Base-by-base conservation (phyloP, 352 stramenopile species). In the Bremia lactucae region DNA sequence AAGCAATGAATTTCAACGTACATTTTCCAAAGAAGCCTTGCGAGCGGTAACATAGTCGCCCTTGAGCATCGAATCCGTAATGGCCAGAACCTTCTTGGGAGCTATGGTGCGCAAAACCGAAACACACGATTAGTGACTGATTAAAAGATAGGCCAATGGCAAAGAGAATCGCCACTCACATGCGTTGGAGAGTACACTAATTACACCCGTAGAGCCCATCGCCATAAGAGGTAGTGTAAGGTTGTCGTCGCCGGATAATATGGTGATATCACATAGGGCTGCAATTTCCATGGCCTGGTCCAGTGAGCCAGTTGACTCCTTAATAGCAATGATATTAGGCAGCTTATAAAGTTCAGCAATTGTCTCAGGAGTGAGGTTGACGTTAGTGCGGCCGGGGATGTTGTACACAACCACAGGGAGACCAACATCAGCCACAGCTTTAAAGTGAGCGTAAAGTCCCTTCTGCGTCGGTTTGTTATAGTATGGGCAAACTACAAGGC, bases 391-490 rank as follows among this genome's bases (percentile, higher is more conserved):
- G 37, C 94, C 90, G 14, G 96, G 96, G 41, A 98, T 96, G 75
- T 98, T 98, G 83, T 98, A 98, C 37, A 98, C 62, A 25, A 98
- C 77, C 34, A 98, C 75, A 15, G 94, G 95, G 38, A 98, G 58
- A 6, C 87, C 89, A 19, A 95, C 67, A 13, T 67, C 68, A 15
- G 78, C 76, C 31, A 94, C 75, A 6, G 70, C 65, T 76, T 95
- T 94, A 65, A 97, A 97, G 69, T 98, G 94, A 25, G 92, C 70
- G 43, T 97, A 91, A 36, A 98, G 59, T 10, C 85, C 90, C 56
- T 92, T 84, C 68, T 98, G 95, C 15, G 94, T 96, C 26, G 96
- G 95, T 75, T 99, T 99, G 68, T 98, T 96, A 73, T 99, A 99
- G 71, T 98, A 98, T 36, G 96, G 96, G 48, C 92, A 97, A 3